A percentile compares a stretch with the other conserved stretches of the same genome.
phyloP scores from a whole-genome alignment of 2,329 filamentous ascomycete species.

The Colletotrichum aenigma region DNA sequence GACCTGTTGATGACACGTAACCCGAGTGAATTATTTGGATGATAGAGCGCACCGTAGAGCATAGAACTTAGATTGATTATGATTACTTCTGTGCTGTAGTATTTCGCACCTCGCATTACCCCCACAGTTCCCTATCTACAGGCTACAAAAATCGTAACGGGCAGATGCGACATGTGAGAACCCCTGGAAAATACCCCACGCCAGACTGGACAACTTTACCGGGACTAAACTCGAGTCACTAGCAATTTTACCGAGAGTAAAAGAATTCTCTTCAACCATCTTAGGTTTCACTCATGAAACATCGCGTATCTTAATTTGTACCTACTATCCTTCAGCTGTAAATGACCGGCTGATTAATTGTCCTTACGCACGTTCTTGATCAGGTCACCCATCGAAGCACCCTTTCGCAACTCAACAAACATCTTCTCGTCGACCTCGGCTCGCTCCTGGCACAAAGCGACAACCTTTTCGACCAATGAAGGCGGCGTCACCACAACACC shows the following conservation, averaged over 20 bases:
- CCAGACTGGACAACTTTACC: not conserved
- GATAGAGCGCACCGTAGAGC: not conserved
- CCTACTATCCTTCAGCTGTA: not conserved
- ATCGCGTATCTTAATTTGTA: not conserved
- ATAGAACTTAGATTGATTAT: not conserved
- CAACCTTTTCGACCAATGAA: conserved; percentile 27
- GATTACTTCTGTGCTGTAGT: not conserved
- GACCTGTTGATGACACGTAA: conserved; percentile 22
- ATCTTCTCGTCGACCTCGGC: conserved; percentile 32
- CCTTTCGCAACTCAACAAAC: conserved; percentile 10
- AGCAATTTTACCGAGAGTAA: not conserved
- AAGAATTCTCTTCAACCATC: not conserved
- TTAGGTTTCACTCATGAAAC: not conserved
- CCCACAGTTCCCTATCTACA: not conserved
- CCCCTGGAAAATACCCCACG: not conserved
- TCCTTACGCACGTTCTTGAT: not conserved
- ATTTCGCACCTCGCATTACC: not conserved
- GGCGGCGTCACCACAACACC: conserved; percentile 32
- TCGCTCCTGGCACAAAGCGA: conserved; percentile 29
- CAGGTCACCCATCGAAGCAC: conserved; percentile 2
- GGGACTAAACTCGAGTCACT: not conserved
- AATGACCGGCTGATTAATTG: not conserved
- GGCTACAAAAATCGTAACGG: not conserved
- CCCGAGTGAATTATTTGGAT: not conserved
- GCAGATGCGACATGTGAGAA: not conserved